phyloP scores from a whole-genome alignment of 495 filamentous ascomycete genomes.

The Neurospora sp. region DNA sequence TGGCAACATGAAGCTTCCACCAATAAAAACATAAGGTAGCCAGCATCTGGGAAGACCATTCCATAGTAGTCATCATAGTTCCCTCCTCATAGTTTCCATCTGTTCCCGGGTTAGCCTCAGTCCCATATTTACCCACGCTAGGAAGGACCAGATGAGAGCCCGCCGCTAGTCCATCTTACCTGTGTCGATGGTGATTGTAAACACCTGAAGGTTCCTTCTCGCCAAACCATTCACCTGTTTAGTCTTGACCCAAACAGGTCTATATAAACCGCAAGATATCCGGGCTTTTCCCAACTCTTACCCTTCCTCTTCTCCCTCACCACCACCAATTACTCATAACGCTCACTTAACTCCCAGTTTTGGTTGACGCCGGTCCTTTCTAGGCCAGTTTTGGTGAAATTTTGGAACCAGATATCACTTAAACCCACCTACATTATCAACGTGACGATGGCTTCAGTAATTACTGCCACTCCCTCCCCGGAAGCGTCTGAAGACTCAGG shows the following conservation, averaged over 20 bases:
- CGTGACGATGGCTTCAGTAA: background rate
- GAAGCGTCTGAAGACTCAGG: background rate
- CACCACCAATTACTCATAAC: background rate
- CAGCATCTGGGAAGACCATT: too few species aligned
- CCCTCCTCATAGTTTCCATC: too few species aligned
- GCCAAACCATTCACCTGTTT: background rate
- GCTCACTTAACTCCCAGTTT: background rate
- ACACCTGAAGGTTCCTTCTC: background rate
- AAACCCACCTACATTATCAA: accelerated
- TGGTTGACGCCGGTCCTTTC: background rate
- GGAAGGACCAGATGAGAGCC: background rate
- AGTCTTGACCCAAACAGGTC: background rate
- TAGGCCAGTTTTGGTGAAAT: background rate
- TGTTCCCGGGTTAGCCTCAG: background rate
- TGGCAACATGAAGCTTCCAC: too few species aligned
- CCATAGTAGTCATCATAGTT: too few species aligned
- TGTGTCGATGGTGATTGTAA: background rate
- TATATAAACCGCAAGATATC: background rate
- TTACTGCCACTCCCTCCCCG: too few species aligned
- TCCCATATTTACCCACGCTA: background rate
- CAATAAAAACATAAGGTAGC: too few species aligned
- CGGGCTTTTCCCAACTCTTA: background rate
- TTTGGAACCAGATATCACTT: background rate
- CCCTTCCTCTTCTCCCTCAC: background rate
- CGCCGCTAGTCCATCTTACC: background rate